These are phyloP conservation scores for Suhomyces chickasaworum DNA, from an alignment of 1,139 yeast genomes.

Conservation along the genomic window DNA sequence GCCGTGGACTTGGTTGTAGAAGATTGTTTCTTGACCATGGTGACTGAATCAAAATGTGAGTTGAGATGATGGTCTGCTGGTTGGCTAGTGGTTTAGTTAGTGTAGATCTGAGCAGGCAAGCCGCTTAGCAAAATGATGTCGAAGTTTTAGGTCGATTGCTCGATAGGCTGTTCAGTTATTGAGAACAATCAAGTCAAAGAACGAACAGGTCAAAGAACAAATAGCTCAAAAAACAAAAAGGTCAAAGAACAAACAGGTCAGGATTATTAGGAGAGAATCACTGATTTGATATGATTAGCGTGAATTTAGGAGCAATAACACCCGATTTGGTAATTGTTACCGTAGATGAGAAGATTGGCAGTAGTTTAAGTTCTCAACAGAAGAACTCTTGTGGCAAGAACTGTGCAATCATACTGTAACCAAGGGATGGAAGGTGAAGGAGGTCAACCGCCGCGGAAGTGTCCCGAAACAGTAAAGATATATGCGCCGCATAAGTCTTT, in stretches of 20 bases:
- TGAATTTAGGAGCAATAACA: not conserved
- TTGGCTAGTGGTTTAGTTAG: not conserved
- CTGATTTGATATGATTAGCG: not conserved
- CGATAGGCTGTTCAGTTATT: no score
- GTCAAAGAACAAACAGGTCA: not conserved
- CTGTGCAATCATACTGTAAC: not conserved
- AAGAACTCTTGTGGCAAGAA: not conserved
- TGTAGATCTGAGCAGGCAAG: no score
- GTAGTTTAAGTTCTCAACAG: not conserved
- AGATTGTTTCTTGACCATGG: constrained; percentile 18
- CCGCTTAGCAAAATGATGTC: no score
- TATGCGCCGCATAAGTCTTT: not conserved
- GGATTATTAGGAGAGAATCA: no score
- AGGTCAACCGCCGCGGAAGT: not conserved
- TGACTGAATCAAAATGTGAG: not conserved
- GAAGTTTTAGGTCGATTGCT: no score
- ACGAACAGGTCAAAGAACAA: not conserved
- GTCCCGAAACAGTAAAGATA: not conserved
- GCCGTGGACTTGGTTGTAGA: constrained; percentile 33
- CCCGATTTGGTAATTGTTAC: not conserved
- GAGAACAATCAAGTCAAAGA: not conserved
- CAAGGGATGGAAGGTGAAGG: constrained; percentile 2
- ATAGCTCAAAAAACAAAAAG: not conserved
- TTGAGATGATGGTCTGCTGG: not conserved
- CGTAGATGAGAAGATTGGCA: not conserved